Conservation (phyloP, 169 alveolate species). For the Perkinsus chesapeaki region DNA sequence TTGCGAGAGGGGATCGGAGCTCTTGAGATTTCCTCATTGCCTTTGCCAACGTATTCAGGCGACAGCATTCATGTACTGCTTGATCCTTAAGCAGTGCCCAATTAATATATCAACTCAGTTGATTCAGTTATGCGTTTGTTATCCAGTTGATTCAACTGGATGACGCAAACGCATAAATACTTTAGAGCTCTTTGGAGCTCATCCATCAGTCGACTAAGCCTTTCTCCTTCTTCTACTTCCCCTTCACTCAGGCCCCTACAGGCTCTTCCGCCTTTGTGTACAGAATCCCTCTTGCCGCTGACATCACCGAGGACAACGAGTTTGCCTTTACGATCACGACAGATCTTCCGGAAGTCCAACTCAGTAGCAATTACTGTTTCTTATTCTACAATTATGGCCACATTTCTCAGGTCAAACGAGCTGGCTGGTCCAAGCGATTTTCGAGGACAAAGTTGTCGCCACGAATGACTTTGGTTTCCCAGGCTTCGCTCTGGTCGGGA, state of each 20-base stretch:
- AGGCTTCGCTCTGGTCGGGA: background rate
- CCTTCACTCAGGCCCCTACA: background rate
- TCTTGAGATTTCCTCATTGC: no score
- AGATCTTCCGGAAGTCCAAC: background rate
- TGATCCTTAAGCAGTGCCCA: no score
- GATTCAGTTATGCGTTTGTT: no score
- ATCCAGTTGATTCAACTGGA: no score
- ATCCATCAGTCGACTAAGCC: background rate
- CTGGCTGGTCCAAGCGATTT: background rate
- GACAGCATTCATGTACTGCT: no score
- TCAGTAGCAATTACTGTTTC: background rate
- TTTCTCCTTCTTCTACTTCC: background rate
- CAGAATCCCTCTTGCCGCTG: background rate
- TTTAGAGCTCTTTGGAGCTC: background rate
- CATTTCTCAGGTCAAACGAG: background rate
- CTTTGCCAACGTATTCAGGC: no score
- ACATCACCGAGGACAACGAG: background rate
- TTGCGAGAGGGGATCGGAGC: no score
- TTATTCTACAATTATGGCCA: background rate
- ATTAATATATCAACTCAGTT: no score
- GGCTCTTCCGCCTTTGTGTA: background rate
- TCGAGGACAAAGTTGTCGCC: background rate
- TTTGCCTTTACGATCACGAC: background rate
- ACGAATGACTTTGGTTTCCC: background rate
- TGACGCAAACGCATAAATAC: no score